These are phyloP conservation scores for Boletus tomentosulus DNA, from an alignment of 768 basidiomycete species.

Conservation along the genomic window DNA sequence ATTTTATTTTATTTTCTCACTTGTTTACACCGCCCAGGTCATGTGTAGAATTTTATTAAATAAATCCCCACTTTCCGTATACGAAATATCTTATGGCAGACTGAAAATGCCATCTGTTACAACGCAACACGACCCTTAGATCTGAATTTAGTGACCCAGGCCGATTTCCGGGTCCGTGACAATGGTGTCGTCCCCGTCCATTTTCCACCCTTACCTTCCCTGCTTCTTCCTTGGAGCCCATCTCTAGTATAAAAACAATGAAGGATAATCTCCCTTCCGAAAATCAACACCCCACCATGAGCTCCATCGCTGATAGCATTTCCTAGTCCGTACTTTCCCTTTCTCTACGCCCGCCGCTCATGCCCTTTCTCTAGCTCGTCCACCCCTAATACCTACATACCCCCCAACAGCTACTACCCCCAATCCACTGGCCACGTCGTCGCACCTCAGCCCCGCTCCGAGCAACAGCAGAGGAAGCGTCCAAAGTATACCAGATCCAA, in stretches of 20 bases:
- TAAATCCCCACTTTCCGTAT: slow-evolving; percentile 42
- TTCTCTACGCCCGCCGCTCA: slow-evolving; percentile 13
- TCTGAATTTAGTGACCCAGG: slow-evolving; percentile 62
- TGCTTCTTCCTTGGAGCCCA: slow-evolving; percentile 24
- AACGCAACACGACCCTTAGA: slow-evolving; percentile 67
- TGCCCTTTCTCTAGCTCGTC: slow-evolving; percentile 29
- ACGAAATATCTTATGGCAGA: slow-evolving; percentile 39
- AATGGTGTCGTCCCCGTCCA: slow-evolving; percentile 38
- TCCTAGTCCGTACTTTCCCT: slow-evolving; percentile 45
- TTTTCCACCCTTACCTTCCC: slow-evolving; percentile 36
- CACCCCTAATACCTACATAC: slow-evolving; percentile 40
- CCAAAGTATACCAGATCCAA: slow-evolving; percentile 94
- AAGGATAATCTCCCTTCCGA: slow-evolving; percentile 34
- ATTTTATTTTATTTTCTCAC: slow-evolving; percentile 16
- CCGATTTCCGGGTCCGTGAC: slow-evolving; percentile 40
- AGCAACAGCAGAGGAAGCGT: slow-evolving; percentile 63
- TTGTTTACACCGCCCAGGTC: slow-evolving; percentile 18
- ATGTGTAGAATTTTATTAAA: slow-evolving; percentile 36
- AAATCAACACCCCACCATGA: slow-evolving; percentile 36
- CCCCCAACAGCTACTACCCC: slow-evolving; percentile 39
- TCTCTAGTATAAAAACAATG: slow-evolving; percentile 49
- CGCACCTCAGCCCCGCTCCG: slow-evolving; percentile 45
- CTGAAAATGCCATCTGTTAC: slow-evolving; percentile 39
- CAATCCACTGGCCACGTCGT: slow-evolving; percentile 40
- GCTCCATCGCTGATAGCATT: slow-evolving; percentile 49